phyloP scores from a whole-genome alignment of 768 basidiomycete genomes.

The Tricholoma flavovirens region DNA sequence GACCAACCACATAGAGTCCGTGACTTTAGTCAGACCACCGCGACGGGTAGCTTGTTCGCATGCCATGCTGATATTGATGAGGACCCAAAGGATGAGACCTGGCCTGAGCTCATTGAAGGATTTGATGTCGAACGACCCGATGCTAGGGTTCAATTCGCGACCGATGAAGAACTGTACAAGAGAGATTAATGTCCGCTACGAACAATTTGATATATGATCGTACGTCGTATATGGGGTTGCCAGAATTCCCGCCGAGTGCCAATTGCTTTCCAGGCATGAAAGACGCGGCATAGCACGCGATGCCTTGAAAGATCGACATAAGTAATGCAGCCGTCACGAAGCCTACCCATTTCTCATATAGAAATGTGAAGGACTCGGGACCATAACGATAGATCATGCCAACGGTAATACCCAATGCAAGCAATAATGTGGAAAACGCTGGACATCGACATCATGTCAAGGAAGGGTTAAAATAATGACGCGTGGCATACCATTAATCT shows the following conservation, averaged over 20 bases:
- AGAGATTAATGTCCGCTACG: slow-evolving; percentile 2
- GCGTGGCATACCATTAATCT: slow-evolving; percentile 76
- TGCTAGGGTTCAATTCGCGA: slow-evolving; percentile 87
- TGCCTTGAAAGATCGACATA: slow-evolving; percentile 73
- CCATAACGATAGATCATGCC: slow-evolving; percentile 74
- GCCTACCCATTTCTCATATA: slow-evolving; percentile 91
- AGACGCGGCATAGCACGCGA: slow-evolving; percentile 64
- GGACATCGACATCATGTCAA: neutral
- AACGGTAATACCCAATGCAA: slow-evolving; percentile 66
- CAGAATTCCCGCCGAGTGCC: slow-evolving; percentile 89
- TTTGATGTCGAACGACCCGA: slow-evolving; percentile 61
- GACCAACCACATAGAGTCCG: slow-evolving; percentile 91
- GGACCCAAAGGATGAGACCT: slow-evolving; percentile 86
- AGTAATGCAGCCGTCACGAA: slow-evolving; percentile 76
- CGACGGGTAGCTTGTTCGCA: slow-evolving; percentile 85
- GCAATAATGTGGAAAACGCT: slow-evolving; percentile 87
- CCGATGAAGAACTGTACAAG: slow-evolving; percentile 80
- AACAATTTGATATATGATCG: slow-evolving; percentile 23
- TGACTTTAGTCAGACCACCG: slow-evolving; percentile 58
- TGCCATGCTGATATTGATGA: slow-evolving; percentile 85
- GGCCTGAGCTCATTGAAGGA: slow-evolving; percentile 85
- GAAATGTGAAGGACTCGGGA: slow-evolving; percentile 74
- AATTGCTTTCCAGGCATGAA: slow-evolving; percentile 68
- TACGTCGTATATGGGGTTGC: slow-evolving; percentile 87
- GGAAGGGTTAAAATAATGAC: neutral